Evolutionary conservation across 495 filamentous ascomycete species (phyloP).

Genomic region (Schizothecium vesticola): DNA sequence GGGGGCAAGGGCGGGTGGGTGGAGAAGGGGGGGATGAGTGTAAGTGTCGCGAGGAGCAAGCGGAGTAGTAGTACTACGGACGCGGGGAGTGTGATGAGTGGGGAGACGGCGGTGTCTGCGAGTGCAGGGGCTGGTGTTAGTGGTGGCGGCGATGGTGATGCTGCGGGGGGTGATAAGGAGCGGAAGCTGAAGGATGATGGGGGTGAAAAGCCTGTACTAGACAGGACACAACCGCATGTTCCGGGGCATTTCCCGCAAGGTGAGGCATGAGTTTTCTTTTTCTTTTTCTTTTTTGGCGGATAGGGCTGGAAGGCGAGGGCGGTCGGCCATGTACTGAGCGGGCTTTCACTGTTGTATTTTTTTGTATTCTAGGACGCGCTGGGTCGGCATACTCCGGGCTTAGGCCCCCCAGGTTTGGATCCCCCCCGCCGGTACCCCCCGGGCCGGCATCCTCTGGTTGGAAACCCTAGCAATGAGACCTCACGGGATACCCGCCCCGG

Average conservation of each 20-base stretch:
- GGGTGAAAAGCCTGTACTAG: not conserved
- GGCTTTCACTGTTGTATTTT: not conserved
- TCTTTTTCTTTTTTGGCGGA: not conserved
- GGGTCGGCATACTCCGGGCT: too few species aligned
- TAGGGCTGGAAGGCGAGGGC: not conserved
- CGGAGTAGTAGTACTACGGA: not conserved
- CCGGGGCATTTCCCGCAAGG: not conserved
- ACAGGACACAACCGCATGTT: not conserved
- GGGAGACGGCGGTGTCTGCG: not conserved
- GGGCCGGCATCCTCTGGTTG: too few species aligned
- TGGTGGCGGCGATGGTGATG: too few species aligned
- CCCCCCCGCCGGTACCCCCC: too few species aligned
- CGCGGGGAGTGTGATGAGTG: not conserved
- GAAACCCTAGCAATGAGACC: too few species aligned
- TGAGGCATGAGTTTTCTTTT: not conserved
- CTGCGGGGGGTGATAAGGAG: not conserved
- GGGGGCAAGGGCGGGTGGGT: too few species aligned
- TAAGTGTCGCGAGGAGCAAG: not conserved
- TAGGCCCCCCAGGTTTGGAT: too few species aligned
- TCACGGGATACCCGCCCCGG: too few species aligned
- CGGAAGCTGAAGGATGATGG: not conserved
- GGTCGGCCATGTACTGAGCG: not conserved
- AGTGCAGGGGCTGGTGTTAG: not conserved
- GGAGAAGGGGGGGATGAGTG: not conserved
- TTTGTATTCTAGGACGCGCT: not conserved